Conservation (phyloP, 2,329 filamentous ascomycete genomes). For the Xylaria digitata region DNA sequence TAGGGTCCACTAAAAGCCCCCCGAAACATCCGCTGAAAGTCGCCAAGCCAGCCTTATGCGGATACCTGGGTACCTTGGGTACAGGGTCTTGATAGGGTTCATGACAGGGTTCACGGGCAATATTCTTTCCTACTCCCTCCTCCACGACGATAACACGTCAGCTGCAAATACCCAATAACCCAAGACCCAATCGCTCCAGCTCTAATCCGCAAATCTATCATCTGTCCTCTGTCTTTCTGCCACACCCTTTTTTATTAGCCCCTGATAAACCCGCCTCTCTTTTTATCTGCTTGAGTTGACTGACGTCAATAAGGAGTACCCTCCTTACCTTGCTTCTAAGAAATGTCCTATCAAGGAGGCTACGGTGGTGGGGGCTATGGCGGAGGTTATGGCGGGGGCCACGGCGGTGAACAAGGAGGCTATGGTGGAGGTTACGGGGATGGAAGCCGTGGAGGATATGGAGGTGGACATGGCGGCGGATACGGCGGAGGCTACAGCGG, state of each 20-base stretch:
- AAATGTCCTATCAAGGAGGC: constrained; percentile 47
- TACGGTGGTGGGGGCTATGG: constrained; percentile 20
- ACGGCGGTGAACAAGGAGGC: constrained; percentile 12
- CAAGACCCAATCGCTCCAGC: too few species aligned
- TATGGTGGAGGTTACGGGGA: constrained; percentile 10
- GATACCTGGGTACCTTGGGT: too few species aligned
- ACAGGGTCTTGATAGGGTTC: neutral
- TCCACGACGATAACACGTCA: constrained; percentile 21
- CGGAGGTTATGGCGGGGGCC: constrained; percentile 8
- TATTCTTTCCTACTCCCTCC: constrained; percentile 4
- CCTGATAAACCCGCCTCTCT: neutral
- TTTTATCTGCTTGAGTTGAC: neutral
- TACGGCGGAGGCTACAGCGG: constrained; percentile 19
- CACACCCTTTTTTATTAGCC: neutral
- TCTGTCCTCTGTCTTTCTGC: constrained; percentile 8
- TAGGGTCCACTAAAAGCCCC: neutral
- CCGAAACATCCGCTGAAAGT: constrained; percentile 19
- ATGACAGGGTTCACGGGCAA: neutral
- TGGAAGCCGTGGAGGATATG: constrained; percentile 15
- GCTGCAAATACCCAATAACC: constrained; percentile 12
- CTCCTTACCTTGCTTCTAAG: constrained; percentile 1
- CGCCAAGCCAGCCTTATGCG: constrained; percentile 16
- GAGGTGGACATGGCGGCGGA: constrained; percentile 10
- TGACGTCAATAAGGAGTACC: neutral
- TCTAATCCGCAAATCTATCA: constrained; percentile 10